A percentile compares a stretch with the other conserved stretches of the same genome.
phyloP scores from a whole-genome alignment of 805 yeast species.

The Saccharomyces mikatae region DNA sequence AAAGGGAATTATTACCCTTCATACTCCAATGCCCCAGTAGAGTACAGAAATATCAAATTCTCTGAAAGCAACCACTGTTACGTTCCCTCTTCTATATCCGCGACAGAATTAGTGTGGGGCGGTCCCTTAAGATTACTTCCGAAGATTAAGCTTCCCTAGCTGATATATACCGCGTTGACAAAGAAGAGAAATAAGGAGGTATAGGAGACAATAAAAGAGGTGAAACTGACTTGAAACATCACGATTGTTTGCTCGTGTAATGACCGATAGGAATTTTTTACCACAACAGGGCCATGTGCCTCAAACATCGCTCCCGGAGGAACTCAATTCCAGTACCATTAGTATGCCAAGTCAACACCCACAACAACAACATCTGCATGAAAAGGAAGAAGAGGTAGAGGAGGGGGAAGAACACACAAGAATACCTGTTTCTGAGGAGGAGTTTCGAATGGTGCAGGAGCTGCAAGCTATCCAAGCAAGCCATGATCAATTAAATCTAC shows the following conservation, averaged over 20 bases:
- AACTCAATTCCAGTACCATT: neutral
- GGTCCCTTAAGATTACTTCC: neutral
- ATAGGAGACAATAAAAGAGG: neutral
- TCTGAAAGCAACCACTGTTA: neutral
- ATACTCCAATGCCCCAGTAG: too few species aligned
- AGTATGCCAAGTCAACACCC: constrained; percentile 2
- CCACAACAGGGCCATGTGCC: neutral
- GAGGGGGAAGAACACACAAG: neutral
- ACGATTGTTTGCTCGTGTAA: neutral
- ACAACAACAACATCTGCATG: constrained; percentile 6
- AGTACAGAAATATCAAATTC: neutral
- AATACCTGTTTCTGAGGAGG: neutral
- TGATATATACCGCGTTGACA: neutral
- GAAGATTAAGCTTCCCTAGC: neutral
- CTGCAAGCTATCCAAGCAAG: neutral
- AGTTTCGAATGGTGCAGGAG: neutral
- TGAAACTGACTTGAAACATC: neutral
- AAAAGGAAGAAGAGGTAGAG: constrained; percentile 2
- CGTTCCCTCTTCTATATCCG: neutral
- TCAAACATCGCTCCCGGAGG: neutral
- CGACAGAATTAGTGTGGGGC: neutral
- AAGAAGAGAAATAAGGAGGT: neutral
- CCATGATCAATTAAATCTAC: neutral
- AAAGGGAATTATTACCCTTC: neutral
- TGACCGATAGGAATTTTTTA: neutral